Evolutionary conservation across 225 moss, liverwort and hornwort species (phyloP), one percentile per base, ranked within the genome.

Genomic region (Asterella californica): DNA sequence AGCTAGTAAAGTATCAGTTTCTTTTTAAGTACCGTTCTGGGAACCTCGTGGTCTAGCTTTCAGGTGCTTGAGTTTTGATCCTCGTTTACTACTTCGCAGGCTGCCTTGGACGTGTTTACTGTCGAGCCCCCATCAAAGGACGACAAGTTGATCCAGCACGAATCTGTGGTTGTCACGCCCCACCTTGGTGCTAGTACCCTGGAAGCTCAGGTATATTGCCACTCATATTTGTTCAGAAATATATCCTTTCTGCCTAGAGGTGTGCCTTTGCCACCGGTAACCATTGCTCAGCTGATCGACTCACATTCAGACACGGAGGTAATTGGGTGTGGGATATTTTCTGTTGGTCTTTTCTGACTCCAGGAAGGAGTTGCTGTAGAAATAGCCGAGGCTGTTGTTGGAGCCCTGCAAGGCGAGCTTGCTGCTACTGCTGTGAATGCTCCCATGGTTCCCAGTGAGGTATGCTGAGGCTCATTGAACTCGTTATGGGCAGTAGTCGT

Each of bases 311-410:
- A 65, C 2, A 15, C 32, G 11, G 12, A 32, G 10, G 2, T 9
- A 67, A 19, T 21, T 36, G 36, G 5, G 45, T n/a, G 46, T 47
- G 10, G 36, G 70, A 45, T 42, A 42, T 70, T 75, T n/a, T n/a
- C n/a, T n/a, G n/a, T n/a, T n/a, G n/a, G n/a, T n/a, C n/a, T n/a
- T n/a, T n/a, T n/a, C n/a, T n/a, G n/a, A n/a, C n/a, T n/a, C 74
- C 91, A 97, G 90, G 97, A 97, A 88, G 97, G 97, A 57, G 97
- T 97, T 45, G 97, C 97, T 66, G 90, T 97, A 25, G 97, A 97
- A 83, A 97, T 97, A 29, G 97, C 97, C 18, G 97, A 94, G 76
- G 97, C 97, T 21, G 93, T 97, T 9, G 91, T 91, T 14, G 97
- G 97, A 42, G 97, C 97, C 9, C 87, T 97, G 54, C 91, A 93